These are phyloP conservation scores for Globisporangium cylindrosporum DNA, from an alignment of 352 stramenopile species.

Conservation along the genomic window DNA sequence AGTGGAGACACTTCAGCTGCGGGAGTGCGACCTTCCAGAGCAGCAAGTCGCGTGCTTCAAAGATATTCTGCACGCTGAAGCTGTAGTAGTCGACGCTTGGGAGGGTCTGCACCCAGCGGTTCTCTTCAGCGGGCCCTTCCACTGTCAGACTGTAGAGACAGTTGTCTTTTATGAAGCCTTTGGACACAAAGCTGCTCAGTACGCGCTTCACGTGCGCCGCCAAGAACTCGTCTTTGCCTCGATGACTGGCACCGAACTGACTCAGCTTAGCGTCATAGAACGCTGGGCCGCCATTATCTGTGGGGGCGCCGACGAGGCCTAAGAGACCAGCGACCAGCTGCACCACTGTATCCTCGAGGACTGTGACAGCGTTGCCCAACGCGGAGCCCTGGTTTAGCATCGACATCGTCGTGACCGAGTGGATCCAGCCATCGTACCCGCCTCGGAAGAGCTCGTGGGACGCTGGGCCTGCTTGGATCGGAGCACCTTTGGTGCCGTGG, in stretches of 20 bases:
- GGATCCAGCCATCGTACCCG: slow-evolving; percentile 26
- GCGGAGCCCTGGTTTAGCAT: slow-evolving; percentile 25
- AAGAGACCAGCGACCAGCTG: slow-evolving; percentile 16
- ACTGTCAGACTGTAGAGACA: slow-evolving; percentile 15
- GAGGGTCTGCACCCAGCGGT: slow-evolving; percentile 18
- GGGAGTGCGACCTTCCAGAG: slow-evolving; percentile 14
- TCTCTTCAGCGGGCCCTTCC: slow-evolving; percentile 8
- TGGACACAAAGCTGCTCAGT: slow-evolving; percentile 5
- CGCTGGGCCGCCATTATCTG: not conserved
- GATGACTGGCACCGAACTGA: slow-evolving; percentile 9
- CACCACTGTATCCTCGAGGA: slow-evolving; percentile 17
- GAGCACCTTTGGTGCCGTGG: slow-evolving; percentile 28
- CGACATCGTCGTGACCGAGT: slow-evolving; percentile 30
- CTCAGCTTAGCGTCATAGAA: slow-evolving; percentile 20
- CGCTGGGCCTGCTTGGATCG: slow-evolving; percentile 21
- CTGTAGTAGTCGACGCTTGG: slow-evolving; percentile 24
- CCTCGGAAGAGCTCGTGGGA: slow-evolving; percentile 23
- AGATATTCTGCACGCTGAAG: slow-evolving; percentile 13
- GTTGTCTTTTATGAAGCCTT: slow-evolving; percentile 4
- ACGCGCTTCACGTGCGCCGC: slow-evolving; percentile 10
- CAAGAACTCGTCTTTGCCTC: slow-evolving; percentile 6
- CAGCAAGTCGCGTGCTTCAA: not conserved
- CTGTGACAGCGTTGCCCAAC: slow-evolving; percentile 17
- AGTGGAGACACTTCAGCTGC: slow-evolving; percentile 9
- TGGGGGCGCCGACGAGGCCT: not conserved